phyloP scores from a whole-genome alignment of 2,329 filamentous ascomycete species.

The Pyrenochaeta sp. region DNA sequence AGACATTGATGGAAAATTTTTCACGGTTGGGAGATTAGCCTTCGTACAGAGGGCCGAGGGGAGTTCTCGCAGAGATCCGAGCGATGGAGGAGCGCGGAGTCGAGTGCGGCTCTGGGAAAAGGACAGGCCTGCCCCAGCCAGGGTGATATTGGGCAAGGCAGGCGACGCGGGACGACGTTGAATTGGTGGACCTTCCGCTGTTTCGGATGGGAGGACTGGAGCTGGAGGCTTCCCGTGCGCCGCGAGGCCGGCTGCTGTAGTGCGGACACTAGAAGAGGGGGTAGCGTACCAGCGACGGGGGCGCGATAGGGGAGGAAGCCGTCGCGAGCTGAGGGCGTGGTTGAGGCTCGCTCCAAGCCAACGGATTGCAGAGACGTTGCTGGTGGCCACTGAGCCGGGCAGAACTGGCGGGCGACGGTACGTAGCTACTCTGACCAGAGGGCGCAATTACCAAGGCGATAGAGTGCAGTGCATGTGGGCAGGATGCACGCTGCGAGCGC shows the following conservation, averaged over 20 bases:
- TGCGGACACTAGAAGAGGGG: conserved; percentile 23
- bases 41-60: conserved; percentile 32
- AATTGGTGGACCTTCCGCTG: conserved; percentile 33
- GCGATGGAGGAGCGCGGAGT: too few relatives aligned
- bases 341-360: conserved; percentile 11
- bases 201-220: conserved; percentile 29
- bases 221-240: conserved; percentile 28
- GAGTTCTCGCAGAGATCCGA: conserved; percentile 37
- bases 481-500: too few relatives aligned
- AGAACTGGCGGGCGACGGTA: conserved; percentile 16
- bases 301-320: conserved; percentile 10
- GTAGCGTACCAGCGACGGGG: conserved; percentile 12
- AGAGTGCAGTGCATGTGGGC: conserved; percentile 32
- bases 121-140: conserved; percentile 41
- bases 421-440: too few relatives aligned
- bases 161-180: conserved; percentile 41
- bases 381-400: conserved; percentile 28
- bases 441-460: too few relatives aligned
- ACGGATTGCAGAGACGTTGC: conserved; percentile 13
- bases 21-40: conserved; percentile 44
- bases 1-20: conserved; percentile 45
- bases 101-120: conserved; percentile 45
- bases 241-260: conserved; percentile 35
- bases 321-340: conserved; percentile 23
- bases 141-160: conserved; percentile 18